Evolutionary conservation across 129 eudicot genomes (phyloP), one percentile per base, ranked within the genome.

Genomic region (Lactuca sativa): DNA sequence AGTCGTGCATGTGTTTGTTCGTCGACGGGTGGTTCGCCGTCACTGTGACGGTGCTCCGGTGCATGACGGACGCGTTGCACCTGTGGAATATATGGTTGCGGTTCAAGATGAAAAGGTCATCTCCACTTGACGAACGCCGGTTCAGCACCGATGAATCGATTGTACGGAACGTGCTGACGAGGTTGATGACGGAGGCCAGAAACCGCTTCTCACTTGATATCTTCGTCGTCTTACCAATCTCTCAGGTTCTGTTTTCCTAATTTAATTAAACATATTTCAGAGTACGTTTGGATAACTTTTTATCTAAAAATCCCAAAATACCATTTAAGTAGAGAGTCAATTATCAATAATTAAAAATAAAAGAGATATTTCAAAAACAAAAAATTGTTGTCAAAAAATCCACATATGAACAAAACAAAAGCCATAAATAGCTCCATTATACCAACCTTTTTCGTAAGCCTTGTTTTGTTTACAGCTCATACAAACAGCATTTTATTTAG

Each of bases 1-100:
- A 89, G 18, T 63, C 78, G 53, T 86, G 80, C 84, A 77, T 92
- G 87, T 89, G 98, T 71, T 78, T 92, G 40, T 89, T 81, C 65
- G 82, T 92, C 13, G 98, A 92, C 62, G 98, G 96, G 62, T 92
- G 96, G 98, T 81, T 92, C 58, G 84, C 92, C 52, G 70, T 89
- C 18, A 80, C 82, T 25, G 95, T 92, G 9, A 92, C 96, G 16
- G 90, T 73, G n/a, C 79, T 92, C 55, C 82, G 98, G 57, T 81
- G 90, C 85, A 81, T 85, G 85, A 85, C 80, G 47, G 98, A 92
- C 67, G 83, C 73, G 16, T 67, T 89, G 10, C 96, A 86, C 63
- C 52, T 86, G 32, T 86, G 86, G 85, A 91, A 88, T 80, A 82
- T 89, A 85, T 86, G 96, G 95, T 66, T 89, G 61, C 95, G 79